These are phyloP conservation scores for Wickerhamomyces ciferrii DNA, from an alignment of 805 yeast species.

Conservation along the genomic window DNA sequence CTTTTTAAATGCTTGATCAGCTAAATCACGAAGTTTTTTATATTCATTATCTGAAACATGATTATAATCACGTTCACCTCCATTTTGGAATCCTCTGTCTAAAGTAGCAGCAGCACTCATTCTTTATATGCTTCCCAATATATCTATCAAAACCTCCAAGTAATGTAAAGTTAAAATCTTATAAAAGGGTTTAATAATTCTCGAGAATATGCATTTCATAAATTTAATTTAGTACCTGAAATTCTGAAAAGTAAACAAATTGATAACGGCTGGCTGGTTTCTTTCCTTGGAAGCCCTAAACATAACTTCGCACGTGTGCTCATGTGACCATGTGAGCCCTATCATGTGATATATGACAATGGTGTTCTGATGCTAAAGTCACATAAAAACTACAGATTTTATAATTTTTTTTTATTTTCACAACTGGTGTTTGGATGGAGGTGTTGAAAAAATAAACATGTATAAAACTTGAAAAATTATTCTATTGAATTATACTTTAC, in stretches of 20 bases:
- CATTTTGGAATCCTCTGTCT: too few relatives aligned
- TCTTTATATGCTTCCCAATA: too few relatives aligned
- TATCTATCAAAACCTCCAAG: too few relatives aligned
- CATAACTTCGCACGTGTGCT: not conserved
- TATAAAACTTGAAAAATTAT: not conserved
- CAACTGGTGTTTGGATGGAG: not conserved
- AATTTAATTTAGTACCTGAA: not conserved
- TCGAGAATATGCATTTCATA: not conserved
- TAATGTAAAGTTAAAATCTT: too few relatives aligned
- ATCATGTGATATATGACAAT: not conserved
- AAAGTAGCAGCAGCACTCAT: conserved; percentile 4
- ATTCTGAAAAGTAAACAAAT: not conserved
- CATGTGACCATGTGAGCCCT: not conserved
- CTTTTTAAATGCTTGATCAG: conserved; percentile 59
- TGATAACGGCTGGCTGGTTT: not conserved
- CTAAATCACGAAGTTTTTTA: conserved; percentile 55
- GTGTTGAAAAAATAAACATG: not conserved
- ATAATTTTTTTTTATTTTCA: too few relatives aligned
- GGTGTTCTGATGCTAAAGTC: not conserved
- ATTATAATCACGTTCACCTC: conserved; percentile 50
- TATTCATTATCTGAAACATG: conserved; percentile 69
- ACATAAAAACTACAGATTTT: too few relatives aligned
- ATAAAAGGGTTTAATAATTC: too few relatives aligned
- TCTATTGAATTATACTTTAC: conserved; percentile 1
- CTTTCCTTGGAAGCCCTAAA: not conserved